Base-by-base conservation (phyloP, 1,139 yeast species). In the Debaryomyces sp. region DNA sequence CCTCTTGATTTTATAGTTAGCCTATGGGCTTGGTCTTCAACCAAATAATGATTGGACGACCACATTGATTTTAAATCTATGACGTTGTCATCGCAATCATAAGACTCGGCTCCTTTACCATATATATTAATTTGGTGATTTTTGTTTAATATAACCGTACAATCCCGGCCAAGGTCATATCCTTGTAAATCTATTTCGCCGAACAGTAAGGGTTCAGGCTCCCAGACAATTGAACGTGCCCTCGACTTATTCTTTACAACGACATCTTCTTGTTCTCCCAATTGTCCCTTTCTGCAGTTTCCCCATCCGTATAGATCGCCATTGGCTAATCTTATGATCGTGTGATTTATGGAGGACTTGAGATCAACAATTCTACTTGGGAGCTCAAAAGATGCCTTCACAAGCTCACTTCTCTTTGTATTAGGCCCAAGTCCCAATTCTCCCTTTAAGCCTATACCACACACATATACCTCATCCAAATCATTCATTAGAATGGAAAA, bases 301-400 rank as follows among this genome's bases (percentile, higher is more conserved):
- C 98, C 98, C 95, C 96, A 91, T 0, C 96, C 96, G 57, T 75
- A 80, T 1, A 87, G 63, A 4, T 64, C 58, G 0, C 81, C 81
- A 44, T 74, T 66, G 1, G 57, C 60, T 1, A 75, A 60, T 32
- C 71, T 64, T 0, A 85, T 63, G 0, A 87, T 72, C 0, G 82
- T 77, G 53, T 85, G 90, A 43, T 80, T 75, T 47, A 89, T 62
- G 0, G 90, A 83, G 0, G 85, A 68, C 40, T 68, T 58, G 1
- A 86, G 54, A 12, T 59, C 61, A 9, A 45, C 41, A 2, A 67
- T 60, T 41, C 52, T 12, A 55, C 37, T 33, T 47, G 54, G 24
- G 54, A 57, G 47, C 2, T 44, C 35, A 5, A 62, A 47, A 7
- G 56, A 49, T 0, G 67, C 47, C 39, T 51, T 57, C 1, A 50